Evolutionary conservation across 2,329 filamentous ascomycete genomes (phyloP), one percentile per base, ranked within the genome.

Genomic region (Laburnicola sp.): DNA sequence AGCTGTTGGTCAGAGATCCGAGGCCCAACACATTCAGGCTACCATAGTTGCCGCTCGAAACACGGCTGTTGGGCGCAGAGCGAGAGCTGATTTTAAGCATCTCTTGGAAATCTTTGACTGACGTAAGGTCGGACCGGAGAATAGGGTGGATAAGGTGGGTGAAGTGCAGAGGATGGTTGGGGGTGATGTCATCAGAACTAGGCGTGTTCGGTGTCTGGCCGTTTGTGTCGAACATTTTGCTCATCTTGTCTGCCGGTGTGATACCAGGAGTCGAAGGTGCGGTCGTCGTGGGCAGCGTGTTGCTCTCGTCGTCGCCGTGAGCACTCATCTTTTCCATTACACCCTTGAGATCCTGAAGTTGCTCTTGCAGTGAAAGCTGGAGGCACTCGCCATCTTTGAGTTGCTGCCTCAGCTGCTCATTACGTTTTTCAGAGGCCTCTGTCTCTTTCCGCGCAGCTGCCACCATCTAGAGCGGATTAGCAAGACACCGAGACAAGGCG

Each of bases 331-430:
- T 86, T 74, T 96, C 91, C 85, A 99, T 90, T 57, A 97, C 91
- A 21, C 83, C 80, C 74, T 99, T 99, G 57, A 99, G 83, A 72
- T 97, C 89, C 2, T 88, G 82, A 2, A 99, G 79, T 71, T 99
- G 94, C 71, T 97, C 92, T 69, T 96, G 92, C 64, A 97, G 91
- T 1, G 90, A 96, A 51, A 85, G 86, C 54, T 99, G 82, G 16
- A 99, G 81, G 23, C 83, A 81, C 73, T 97, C 91, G 0, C 89
- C 93, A 69, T 99, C 93, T 50, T 85, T 85, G 46, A 99, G 80
- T 72, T 97, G 92, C 25, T 87, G 82, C 65, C 85, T 89, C 45
- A 97, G 81, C 73, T 95, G 90, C 50, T 96, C 91, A 64, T 94
- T 96, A 69, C 90, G 90, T 66, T 88, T 88, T 50, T 91, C 86